phyloP scores from a whole-genome alignment of 176 grass and related monocot genomes.

The Oryza australiensis region DNA sequence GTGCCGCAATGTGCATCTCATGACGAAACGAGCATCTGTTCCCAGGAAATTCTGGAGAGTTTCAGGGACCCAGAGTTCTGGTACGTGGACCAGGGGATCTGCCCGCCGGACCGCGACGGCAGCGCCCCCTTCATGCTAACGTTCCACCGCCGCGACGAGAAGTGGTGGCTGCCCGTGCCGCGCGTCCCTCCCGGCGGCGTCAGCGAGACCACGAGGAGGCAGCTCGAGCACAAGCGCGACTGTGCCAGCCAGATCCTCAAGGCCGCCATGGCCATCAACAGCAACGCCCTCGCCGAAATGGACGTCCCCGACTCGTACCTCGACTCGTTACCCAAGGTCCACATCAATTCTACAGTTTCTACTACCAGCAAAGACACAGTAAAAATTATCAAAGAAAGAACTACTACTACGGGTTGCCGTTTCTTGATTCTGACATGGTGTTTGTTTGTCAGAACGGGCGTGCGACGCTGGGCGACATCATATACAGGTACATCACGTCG shows the following conservation, averaged over 20 bases:
- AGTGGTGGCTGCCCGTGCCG: slow-evolving; percentile 97
- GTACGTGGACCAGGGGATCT: slow-evolving; percentile 92
- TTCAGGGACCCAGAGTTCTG: slow-evolving; percentile 79
- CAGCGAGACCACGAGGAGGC: slow-evolving; percentile 48
- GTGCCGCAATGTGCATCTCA: background rate
- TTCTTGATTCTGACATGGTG: background rate
- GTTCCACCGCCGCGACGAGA: slow-evolving; percentile 66
- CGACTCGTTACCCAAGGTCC: slow-evolving; percentile 78
- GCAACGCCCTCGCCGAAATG: slow-evolving; percentile 85
- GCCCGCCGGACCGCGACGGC: slow-evolving; percentile 63
- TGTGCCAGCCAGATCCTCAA: slow-evolving; percentile 86
- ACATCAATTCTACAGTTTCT: background rate
- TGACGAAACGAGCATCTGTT: background rate
- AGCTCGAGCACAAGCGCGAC: slow-evolving; percentile 79
- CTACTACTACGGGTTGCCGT: too few relatives aligned
- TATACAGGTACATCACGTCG: slow-evolving; percentile 67
- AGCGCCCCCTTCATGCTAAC: slow-evolving; percentile 43
- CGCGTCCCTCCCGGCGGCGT: slow-evolving; percentile 60
- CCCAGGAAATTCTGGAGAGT: slow-evolving; percentile 77
- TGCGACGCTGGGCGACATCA: slow-evolving; percentile 59
- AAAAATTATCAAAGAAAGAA: too few relatives aligned
- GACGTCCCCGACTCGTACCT: slow-evolving; percentile 84
- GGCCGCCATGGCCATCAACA: slow-evolving; percentile 92
- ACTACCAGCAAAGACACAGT: background rate
- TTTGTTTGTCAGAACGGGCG: slow-evolving; percentile 49